These are phyloP conservation scores for Citrus hindsii DNA, from an alignment of 345 rosid species.

Conservation along the genomic window DNA sequence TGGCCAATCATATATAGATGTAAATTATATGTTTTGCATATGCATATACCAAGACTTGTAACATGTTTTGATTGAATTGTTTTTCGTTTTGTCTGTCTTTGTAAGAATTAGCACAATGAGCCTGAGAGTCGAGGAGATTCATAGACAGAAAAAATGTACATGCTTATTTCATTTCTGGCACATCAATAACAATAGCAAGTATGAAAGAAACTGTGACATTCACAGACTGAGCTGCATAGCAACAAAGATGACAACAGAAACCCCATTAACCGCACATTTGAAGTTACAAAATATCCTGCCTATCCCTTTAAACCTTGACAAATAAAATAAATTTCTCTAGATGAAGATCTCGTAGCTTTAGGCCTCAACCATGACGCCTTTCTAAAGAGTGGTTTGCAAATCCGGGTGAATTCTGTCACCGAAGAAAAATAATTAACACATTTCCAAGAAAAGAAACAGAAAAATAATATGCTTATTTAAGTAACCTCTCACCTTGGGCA, in stretches of 20 bases:
- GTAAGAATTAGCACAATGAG: background rate
- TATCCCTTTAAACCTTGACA: slow-evolving; percentile 58
- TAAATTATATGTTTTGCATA: background rate
- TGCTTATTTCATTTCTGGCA: background rate
- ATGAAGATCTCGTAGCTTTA: slow-evolving; percentile 89
- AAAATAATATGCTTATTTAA: background rate
- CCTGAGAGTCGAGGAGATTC: background rate
- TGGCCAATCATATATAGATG: background rate
- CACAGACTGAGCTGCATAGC: background rate
- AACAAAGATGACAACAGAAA: background rate
- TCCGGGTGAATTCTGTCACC: slow-evolving; percentile 51
- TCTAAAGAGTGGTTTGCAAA: slow-evolving; percentile 75
- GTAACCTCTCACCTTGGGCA: slow-evolving; percentile 49
- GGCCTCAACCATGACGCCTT: slow-evolving; percentile 94
- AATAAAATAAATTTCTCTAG: slow-evolving; percentile 88
- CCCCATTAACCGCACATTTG: background rate
- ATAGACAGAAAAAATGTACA: background rate
- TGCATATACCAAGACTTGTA: background rate
- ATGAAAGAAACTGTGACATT: background rate
- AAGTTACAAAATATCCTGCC: background rate
- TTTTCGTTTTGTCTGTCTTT: background rate
- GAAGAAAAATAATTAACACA: background rate
- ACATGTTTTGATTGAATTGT: background rate
- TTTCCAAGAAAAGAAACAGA: background rate
- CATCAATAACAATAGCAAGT: background rate